Evolutionary conservation across 495 filamentous ascomycete species (phyloP).

Genomic region (Aspergillus asperescens): DNA sequence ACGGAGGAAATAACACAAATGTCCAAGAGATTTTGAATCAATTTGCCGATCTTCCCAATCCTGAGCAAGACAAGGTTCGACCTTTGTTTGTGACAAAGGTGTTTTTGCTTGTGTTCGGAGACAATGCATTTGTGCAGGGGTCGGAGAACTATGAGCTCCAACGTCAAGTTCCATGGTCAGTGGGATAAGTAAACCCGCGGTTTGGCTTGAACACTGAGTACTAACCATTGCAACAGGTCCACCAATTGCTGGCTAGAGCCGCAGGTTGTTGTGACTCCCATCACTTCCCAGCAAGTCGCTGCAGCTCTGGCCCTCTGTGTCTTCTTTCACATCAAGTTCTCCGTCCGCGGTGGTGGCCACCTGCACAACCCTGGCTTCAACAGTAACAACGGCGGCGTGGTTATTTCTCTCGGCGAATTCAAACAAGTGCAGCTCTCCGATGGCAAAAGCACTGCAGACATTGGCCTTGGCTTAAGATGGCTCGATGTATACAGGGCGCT

Average conservation of each 20-base stretch:
- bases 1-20: background rate
- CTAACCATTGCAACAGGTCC: slow-evolving; percentile 5
- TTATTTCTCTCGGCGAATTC: slow-evolving; percentile 1
- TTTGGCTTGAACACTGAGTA: too few relatives aligned
- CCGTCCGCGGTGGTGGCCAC: slow-evolving; percentile 16
- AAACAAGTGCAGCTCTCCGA: slow-evolving; percentile 1
- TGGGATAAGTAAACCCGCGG: too few relatives aligned
- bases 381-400: slow-evolving; percentile 12
- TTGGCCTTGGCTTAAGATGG: slow-evolving; percentile 9
- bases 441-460: background rate
- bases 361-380: slow-evolving; percentile 12
- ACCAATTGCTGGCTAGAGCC: slow-evolving; percentile 14
- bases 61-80: background rate
- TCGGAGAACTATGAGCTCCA: background rate
- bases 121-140: slow-evolving; percentile 3
- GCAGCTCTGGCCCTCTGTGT: slow-evolving; percentile 8
- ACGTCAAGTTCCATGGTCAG: slow-evolving; percentile 1
- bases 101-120: slow-evolving; percentile 9
- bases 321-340: slow-evolving; percentile 14
- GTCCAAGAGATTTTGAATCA: background rate
- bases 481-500: slow-evolving; percentile 4
- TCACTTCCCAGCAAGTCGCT: slow-evolving; percentile 5
- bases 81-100: background rate
- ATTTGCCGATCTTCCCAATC: background rate
- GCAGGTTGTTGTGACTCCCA: slow-evolving; percentile 2